Base-by-base conservation (phyloP, 495 filamentous ascomycete genomes). In the Neurospora tetrasperma region DNA sequence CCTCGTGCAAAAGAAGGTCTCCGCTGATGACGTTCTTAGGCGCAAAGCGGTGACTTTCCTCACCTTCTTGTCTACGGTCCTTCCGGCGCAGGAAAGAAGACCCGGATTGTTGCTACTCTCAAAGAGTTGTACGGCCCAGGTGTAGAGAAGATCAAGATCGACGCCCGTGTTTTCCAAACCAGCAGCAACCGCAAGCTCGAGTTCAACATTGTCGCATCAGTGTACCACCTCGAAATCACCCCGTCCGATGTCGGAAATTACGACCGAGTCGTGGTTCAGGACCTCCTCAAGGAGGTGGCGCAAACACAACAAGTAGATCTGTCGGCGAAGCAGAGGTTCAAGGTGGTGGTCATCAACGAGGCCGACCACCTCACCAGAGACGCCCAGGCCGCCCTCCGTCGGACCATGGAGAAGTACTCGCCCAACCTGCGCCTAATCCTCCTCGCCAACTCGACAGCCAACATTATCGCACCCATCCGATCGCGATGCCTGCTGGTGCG, bases 401-500 rank as follows among this genome's bases (percentile, higher is more conserved):
- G 96, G 72, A 99, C 96, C 0, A 99, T 99, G 96, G 96, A 99
- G 84, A 99, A 99, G 85, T 99, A 99, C 83, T 94, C 91, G 74
- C 95, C 96, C 27, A 99, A 98, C 81, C 75, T 99, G 74, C 86
- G 96, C 42, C 82, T 99, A 76, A 97, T 99, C 69, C 83, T 99
- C 66, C 83, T 98, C 68, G 96, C 95, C 59, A 98, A 98, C 78
- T 93, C 90, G 74, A 99, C 96, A 41, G 92, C 94, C 72, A 97
- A 97, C 77, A 99, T 99, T 76, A 99, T 98, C 82, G 94, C 94
- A 20, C 96, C 96, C 1, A 99, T 99, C 78, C 87, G 94, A 72
- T 94, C 90, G 71, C 85, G 96, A 77, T 96, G 93, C 71, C 84
- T 99, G 80, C 86, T 99, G 68, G 93, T 99, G 70, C 88, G 96